phyloP scores from a whole-genome alignment of 768 basidiomycete genomes.

The Hygrocybe coccinea region DNA sequence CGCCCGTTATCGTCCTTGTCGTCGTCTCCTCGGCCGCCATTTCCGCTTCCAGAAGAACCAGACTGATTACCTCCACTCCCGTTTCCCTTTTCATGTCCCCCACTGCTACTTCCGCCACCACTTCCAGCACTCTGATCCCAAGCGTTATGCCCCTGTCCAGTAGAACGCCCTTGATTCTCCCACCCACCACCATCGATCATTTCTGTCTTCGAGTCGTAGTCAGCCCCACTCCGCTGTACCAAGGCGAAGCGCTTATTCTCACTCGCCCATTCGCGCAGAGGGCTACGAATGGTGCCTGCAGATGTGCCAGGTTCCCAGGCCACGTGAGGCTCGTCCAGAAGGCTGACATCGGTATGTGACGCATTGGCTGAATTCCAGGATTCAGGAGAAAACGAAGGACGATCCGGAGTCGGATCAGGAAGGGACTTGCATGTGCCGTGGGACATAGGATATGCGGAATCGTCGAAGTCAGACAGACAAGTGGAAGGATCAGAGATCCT shows the following conservation, averaged over 20 bases:
- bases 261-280: constrained; percentile 13
- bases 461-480: no score
- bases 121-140: constrained; percentile 9
- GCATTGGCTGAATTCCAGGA: background rate
- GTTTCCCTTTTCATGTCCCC: constrained; percentile 19
- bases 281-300: constrained; percentile 39
- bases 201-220: constrained; percentile 14
- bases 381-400: no score
- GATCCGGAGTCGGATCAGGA: no score
- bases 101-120: constrained; percentile 13
- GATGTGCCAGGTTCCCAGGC: constrained; percentile 43
- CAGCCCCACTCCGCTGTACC: constrained; percentile 1
- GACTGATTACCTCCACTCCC: constrained; percentile 11
- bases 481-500: constrained; percentile 25
- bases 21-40: constrained; percentile 21
- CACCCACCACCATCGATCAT: constrained; percentile 25
- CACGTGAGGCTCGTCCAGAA: constrained; percentile 17
- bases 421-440: no score
- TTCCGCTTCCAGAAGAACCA: constrained; percentile 13
- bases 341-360: background rate
- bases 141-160: constrained; percentile 7
- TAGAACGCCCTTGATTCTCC: constrained; percentile 12
- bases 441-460: no score
- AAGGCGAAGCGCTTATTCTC: constrained; percentile 10
- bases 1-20: constrained; percentile 38